Evolutionary conservation across 2,329 filamentous ascomycete species (phyloP).

Genomic region (Colletotrichum graminicola): DNA sequence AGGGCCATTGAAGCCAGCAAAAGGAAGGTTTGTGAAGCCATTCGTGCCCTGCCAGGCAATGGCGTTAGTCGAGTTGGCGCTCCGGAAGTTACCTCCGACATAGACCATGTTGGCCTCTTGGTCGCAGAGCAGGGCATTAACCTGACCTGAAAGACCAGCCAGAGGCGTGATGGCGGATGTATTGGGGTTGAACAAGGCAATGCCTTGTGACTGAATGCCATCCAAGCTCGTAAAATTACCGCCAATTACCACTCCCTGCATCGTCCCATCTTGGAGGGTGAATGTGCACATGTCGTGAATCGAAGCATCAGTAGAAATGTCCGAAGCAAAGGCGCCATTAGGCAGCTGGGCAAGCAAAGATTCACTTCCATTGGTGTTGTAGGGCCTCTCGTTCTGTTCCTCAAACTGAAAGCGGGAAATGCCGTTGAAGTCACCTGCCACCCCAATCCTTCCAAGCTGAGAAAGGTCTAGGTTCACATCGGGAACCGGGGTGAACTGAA

Average conservation of each 20-base stretch:
- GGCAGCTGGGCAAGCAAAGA: conserved; percentile 85
- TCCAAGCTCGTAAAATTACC: conserved; percentile 96
- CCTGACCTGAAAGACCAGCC: conserved; percentile 83
- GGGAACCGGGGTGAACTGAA: conserved; percentile 72
- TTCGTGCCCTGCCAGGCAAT: conserved; percentile 79
- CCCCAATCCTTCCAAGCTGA: conserved; percentile 82
- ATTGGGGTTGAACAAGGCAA: conserved; percentile 84
- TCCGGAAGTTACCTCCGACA: conserved; percentile 87
- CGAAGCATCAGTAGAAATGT: conserved; percentile 83
- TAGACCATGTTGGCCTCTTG: conserved; percentile 82
- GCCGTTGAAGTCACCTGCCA: conserved; percentile 90
- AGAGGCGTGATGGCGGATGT: conserved; percentile 79
- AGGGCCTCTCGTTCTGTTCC: conserved; percentile 78
- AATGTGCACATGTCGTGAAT: conserved; percentile 92
- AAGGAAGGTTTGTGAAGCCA: conserved; percentile 85
- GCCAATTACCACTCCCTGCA: conserved; percentile 84
- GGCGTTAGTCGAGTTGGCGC: conserved; percentile 87
- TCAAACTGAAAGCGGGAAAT: conserved; percentile 90
- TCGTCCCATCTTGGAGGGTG: conserved; percentile 72
- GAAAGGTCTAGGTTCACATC: conserved; percentile 82
- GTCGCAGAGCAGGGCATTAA: conserved; percentile 88
- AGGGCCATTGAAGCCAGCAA: conserved; percentile 94
- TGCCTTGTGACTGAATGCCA: conserved; percentile 78
- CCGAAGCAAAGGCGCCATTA: conserved; percentile 82
- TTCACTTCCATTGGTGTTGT: conserved; percentile 81